These are phyloP conservation scores for Xanthoparmelia taractica DNA, from an alignment of 495 filamentous ascomycete species.

Conservation along the genomic window DNA sequence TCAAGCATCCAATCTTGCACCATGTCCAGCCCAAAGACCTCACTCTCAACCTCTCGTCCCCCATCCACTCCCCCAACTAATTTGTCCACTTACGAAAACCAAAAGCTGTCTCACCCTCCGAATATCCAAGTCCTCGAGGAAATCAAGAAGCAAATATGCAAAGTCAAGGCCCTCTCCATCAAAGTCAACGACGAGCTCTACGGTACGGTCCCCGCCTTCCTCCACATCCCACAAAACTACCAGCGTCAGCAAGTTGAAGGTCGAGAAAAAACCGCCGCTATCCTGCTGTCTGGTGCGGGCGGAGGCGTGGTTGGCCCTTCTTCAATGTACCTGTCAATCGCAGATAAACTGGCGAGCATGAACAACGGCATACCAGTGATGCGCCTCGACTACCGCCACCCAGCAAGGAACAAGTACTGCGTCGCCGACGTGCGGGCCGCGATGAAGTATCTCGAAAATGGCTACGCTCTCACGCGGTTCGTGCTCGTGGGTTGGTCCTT, in stretches of 20 bases:
- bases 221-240: not conserved
- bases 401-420: conserved; percentile 32
- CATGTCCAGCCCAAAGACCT: not conserved
- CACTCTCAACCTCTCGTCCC: not conserved
- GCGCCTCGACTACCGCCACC: conserved; percentile 39
- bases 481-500: conserved; percentile 27
- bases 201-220: not conserved
- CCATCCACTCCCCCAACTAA: not conserved
- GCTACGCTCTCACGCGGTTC: conserved; percentile 32
- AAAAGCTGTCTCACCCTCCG: not conserved
- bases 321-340: not conserved
- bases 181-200: not conserved
- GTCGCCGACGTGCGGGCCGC: conserved; percentile 32
- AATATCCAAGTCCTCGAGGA: not conserved
- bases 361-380: conserved; percentile 31
- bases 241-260: not conserved
- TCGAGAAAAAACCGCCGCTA: not conserved
- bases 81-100: not conserved
- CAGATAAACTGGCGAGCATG: conserved; percentile 27
- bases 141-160: not conserved
- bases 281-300: not conserved
- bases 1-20: not conserved
- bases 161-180: not conserved
- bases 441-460: conserved; percentile 34
- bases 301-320: not conserved